Conservation (phyloP, 2,329 filamentous ascomycete genomes). For the Rachicladosporium sp. region DNA sequence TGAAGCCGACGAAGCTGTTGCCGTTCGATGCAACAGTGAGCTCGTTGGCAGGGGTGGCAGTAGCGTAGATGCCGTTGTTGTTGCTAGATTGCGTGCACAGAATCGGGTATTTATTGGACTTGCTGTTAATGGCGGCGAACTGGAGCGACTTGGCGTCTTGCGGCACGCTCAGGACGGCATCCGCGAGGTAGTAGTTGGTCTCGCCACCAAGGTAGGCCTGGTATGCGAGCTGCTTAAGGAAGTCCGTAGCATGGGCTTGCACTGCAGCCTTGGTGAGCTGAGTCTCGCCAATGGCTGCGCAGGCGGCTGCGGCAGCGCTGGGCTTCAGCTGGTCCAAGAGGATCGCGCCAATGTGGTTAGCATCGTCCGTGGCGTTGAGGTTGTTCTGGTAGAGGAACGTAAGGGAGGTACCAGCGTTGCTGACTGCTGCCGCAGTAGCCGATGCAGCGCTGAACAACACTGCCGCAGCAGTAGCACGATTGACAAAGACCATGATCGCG, state of each 20-base stretch:
- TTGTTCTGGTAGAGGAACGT: slow-evolving; percentile 44
- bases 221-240: slow-evolving; percentile 35
- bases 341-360: slow-evolving; percentile 40
- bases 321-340: slow-evolving; percentile 33
- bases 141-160: slow-evolving; percentile 19
- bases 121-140: slow-evolving; percentile 20
- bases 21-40: slow-evolving; percentile 29
- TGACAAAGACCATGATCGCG: slow-evolving; percentile 2
- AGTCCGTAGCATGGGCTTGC: slow-evolving; percentile 33
- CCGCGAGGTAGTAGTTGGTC: slow-evolving; percentile 30
- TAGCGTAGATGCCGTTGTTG: slow-evolving; percentile 22
- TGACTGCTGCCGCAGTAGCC: slow-evolving; percentile 6
- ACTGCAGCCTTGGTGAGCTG: slow-evolving; percentile 32
- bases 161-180: slow-evolving; percentile 27
- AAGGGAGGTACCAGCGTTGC: slow-evolving; percentile 32
- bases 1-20: slow-evolving; percentile 39
- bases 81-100: slow-evolving; percentile 39
- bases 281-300: slow-evolving; percentile 35
- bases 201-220: slow-evolving; percentile 30
- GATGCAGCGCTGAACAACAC: slow-evolving; percentile 4
- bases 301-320: slow-evolving; percentile 30
- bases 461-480: slow-evolving; percentile 5
- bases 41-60: slow-evolving; percentile 26
- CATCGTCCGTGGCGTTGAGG: slow-evolving; percentile 40
- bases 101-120: slow-evolving; percentile 29